Conservation (phyloP, 1,139 yeast species). For the Lodderomyces oxycetoniae region DNA sequence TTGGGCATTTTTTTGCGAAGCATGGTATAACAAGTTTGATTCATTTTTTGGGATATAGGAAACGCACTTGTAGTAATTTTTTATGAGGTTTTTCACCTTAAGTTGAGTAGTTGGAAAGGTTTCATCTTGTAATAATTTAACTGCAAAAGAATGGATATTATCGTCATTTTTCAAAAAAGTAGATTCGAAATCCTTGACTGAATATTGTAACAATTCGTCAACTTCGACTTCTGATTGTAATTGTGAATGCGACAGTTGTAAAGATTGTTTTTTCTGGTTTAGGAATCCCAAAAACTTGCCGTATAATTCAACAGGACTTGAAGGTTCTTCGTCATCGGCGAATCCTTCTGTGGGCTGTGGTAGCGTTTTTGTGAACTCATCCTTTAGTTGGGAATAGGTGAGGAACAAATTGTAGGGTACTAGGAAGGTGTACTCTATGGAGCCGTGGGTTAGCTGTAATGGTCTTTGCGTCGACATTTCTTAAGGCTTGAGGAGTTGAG, state of each 20-base stretch:
- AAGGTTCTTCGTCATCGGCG: constrained; percentile 85
- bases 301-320: constrained; percentile 81
- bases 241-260: not conserved
- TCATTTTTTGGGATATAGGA: constrained; percentile 36
- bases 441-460: constrained; percentile 76
- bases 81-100: constrained; percentile 71
- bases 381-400: constrained; percentile 81
- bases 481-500: no score
- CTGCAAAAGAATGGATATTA: constrained; percentile 89
- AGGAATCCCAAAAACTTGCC: constrained; percentile 82
- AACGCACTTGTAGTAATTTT: constrained; percentile 61
- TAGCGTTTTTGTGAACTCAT: constrained; percentile 72
- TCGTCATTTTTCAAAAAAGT: constrained; percentile 54
- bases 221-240: not conserved
- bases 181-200: constrained; percentile 78
- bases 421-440: constrained; percentile 80
- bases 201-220: constrained; percentile 59
- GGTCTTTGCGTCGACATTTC: constrained; percentile 46
- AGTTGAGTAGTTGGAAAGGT: constrained; percentile 59
- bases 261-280: constrained; percentile 30
- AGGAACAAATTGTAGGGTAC: constrained; percentile 81
- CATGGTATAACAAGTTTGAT: constrained; percentile 50
- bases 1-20: constrained; percentile 44
- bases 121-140: constrained; percentile 52
- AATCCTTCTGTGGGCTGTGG: constrained; percentile 81